Conservation (phyloP, 2,329 filamentous ascomycete species). For the Cercospora sp. region DNA sequence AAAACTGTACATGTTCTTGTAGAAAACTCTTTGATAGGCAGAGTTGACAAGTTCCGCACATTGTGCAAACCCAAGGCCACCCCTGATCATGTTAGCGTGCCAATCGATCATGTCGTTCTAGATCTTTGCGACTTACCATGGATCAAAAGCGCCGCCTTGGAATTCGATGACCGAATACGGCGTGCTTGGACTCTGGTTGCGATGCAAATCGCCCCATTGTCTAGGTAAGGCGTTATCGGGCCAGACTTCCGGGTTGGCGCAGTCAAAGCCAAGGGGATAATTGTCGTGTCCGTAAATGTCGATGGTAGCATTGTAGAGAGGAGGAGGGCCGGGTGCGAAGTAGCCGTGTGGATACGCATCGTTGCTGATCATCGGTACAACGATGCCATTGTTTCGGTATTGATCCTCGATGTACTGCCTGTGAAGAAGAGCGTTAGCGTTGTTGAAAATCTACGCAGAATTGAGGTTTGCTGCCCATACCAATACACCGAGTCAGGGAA, state of each 20-base stretch:
- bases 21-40: conserved; percentile 77
- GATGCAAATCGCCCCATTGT: conserved; percentile 56
- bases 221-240: conserved; percentile 59
- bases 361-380: conserved; percentile 74
- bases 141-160: conserved; percentile 60
- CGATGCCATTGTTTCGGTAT: conserved; percentile 65
- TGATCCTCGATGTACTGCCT: conserved; percentile 60
- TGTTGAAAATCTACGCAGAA: too few species aligned
- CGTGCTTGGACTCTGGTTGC: conserved; percentile 63
- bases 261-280: conserved; percentile 64
- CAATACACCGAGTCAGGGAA: conserved; percentile 71
- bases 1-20: conserved; percentile 56
- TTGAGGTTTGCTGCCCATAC: conserved; percentile 37
- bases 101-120: background rate
- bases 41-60: conserved; percentile 67
- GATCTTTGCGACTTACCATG: conserved; percentile 50
- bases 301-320: conserved; percentile 42
- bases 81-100: conserved; percentile 38
- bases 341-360: conserved; percentile 64
- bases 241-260: conserved; percentile 63
- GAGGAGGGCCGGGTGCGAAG: conserved; percentile 61
- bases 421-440: conserved; percentile 41
- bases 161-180: conserved; percentile 65
- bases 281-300: conserved; percentile 67
- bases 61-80: conserved; percentile 67